Percentiles rank a stretch among this genome's conserved stretches.
Conservation (phyloP, 495 filamentous ascomycete species). For the Tuber indicum region DNA sequence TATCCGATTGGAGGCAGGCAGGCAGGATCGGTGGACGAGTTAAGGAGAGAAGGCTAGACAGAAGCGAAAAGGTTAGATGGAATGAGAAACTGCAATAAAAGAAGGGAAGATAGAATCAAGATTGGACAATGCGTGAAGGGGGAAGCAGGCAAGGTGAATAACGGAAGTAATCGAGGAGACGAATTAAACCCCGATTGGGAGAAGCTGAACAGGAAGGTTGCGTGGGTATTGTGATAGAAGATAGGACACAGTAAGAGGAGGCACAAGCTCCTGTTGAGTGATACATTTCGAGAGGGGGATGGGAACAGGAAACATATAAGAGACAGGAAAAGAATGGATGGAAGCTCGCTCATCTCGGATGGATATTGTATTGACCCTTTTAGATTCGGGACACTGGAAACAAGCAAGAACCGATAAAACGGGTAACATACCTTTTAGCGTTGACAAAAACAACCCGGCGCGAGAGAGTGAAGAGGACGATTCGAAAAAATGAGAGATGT, state of each 20-base stretch:
- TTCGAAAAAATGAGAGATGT: slow-evolving; percentile 1
- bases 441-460: slow-evolving; percentile 9
- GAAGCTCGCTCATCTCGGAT: slow-evolving; percentile 13
- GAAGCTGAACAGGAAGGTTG: slow-evolving; percentile 41
- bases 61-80: slow-evolving; percentile 20
- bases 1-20: slow-evolving; percentile 34
- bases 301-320: slow-evolving; percentile 2
- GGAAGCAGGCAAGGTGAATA: slow-evolving; percentile 32
- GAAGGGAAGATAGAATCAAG: slow-evolving; percentile 29
- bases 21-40: slow-evolving; percentile 25
- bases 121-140: slow-evolving; percentile 32
- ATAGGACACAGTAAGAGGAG: slow-evolving; percentile 4
- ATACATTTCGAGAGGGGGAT: slow-evolving; percentile 15
- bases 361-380: slow-evolving; percentile 4
- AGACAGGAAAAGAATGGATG: slow-evolving; percentile 1
- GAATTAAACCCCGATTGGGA: slow-evolving; percentile 43
- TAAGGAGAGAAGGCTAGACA: slow-evolving; percentile 40
- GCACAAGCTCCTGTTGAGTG: slow-evolving; percentile 28
- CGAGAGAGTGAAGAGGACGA: slow-evolving; percentile 28
- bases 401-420: slow-evolving; percentile 8
- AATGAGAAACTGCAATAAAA: slow-evolving; percentile 18
- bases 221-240: slow-evolving; percentile 16
- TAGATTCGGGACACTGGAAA: slow-evolving; percentile 7
- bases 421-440: slow-evolving; percentile 25
- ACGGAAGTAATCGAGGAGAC: slow-evolving; percentile 33